These are phyloP conservation scores for Chenopodium berlandieri DNA, from an alignment of 148 eudicot genomes.

Conservation along the genomic window DNA sequence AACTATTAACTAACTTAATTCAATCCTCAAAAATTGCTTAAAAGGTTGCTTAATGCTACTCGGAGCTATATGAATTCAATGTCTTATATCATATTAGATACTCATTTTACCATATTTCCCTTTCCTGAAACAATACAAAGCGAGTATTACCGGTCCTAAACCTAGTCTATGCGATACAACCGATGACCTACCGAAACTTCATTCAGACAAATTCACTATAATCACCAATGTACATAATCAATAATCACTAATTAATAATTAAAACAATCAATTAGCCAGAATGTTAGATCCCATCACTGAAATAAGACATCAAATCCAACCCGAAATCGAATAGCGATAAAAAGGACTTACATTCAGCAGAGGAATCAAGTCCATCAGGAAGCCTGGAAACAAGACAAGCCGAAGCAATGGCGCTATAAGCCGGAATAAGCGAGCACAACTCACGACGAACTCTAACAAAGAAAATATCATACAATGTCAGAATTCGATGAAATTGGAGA, in stretches of 20 bases:
- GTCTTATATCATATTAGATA: background rate
- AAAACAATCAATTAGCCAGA: background rate
- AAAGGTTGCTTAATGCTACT: background rate
- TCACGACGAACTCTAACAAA: conserved; percentile 14
- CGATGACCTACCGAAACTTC: background rate
- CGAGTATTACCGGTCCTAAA: too few relatives aligned
- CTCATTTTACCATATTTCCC: too few relatives aligned
- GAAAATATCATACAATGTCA: background rate
- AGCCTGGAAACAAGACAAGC: conserved; percentile 27
- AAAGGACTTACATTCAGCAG: conserved; percentile 13
- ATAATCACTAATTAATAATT: background rate
- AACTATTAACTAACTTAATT: too few relatives aligned
- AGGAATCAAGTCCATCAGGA: conserved; percentile 3
- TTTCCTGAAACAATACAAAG: too few relatives aligned
- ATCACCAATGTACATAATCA: background rate
- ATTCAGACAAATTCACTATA: background rate
- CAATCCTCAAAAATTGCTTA: background rate
- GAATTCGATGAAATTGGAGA: background rate
- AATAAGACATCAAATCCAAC: background rate
- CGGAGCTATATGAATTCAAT: background rate
- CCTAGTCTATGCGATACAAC: background rate
- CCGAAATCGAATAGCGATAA: background rate
- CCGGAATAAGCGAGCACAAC: conserved; percentile 20
- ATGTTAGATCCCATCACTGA: background rate
- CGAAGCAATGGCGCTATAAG: conserved; percentile 17